Percentiles rank a stretch among this genome's conserved stretches.
Conservation (phyloP, 352 stramenopile species). For the Phytophthora kernoviae region DNA sequence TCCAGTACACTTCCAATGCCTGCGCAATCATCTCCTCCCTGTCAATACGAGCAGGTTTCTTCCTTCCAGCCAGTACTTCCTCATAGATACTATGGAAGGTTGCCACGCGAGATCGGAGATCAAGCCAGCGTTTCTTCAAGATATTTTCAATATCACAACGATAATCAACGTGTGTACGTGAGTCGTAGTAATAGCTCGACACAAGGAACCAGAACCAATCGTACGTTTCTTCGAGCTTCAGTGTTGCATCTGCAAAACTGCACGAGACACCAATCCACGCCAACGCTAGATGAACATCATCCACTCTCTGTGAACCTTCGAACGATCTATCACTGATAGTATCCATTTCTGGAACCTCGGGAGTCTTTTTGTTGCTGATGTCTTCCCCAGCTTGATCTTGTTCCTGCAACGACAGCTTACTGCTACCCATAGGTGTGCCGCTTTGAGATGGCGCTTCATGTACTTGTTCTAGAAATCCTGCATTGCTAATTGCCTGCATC, state of each 20-base stretch:
- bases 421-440: too few species aligned
- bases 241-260: constrained; percentile 5
- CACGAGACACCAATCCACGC: constrained; percentile 16
- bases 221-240: constrained; percentile 10
- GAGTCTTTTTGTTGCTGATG: too few species aligned
- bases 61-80: neutral
- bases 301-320: neutral
- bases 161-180: neutral
- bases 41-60: neutral
- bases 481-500: too few species aligned
- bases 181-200: constrained; percentile 13
- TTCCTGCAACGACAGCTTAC: too few species aligned
- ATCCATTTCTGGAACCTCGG: too few species aligned
- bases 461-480: too few species aligned
- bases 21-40: constrained; percentile 3
- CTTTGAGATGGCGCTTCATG: too few species aligned
- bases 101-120: neutral
- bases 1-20: constrained; percentile 3
- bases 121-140: constrained; percentile 1
- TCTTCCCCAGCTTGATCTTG: too few species aligned
- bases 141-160: neutral
- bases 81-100: constrained; percentile 12
- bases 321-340: neutral
- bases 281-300: constrained; percentile 4
- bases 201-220: constrained; percentile 18